Evolutionary conservation across 805 yeast genomes (phyloP).

Genomic region (Candida orba): DNA sequence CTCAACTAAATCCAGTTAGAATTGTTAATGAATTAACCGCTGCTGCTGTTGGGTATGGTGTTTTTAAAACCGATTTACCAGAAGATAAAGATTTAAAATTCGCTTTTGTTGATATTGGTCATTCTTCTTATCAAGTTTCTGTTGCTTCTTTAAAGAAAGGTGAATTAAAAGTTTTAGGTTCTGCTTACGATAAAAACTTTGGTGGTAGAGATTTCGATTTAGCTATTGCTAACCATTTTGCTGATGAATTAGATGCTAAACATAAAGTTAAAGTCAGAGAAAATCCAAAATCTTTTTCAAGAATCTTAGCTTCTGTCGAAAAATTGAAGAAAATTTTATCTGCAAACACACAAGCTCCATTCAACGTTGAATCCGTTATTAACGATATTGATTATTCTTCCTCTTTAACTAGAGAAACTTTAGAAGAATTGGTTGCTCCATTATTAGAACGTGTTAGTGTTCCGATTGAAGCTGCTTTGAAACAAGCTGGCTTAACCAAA

Average conservation of each 20-base stretch:
- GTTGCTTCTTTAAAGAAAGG: conserved; percentile 92
- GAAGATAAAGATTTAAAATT: conserved; percentile 87
- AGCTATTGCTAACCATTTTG: conserved; percentile 92
- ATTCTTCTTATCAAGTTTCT: conserved; percentile 87
- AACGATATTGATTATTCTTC: conserved; percentile 94
- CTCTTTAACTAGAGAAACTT: conserved; percentile 80
- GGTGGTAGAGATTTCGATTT: conserved; percentile 97
- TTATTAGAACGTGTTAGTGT: conserved; percentile 64
- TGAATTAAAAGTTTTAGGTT: conserved; percentile 86
- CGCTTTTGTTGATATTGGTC: conserved; percentile 95
- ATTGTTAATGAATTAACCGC: conserved; percentile 96
- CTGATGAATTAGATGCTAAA: conserved; percentile 83
- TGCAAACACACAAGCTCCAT: conserved; percentile 92
- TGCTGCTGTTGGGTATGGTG: conserved; percentile 99
- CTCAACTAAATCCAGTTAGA: conserved; percentile 97
- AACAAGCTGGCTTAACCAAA: conserved; percentile 63
- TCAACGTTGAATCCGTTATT: conserved; percentile 94
- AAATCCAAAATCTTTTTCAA: conserved; percentile 91
- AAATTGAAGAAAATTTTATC: conserved; percentile 91
- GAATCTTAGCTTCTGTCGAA: conserved; percentile 90
- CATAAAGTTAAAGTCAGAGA: conserved; percentile 88
- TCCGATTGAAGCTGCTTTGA: conserved; percentile 79
- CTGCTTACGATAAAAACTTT: conserved; percentile 90
- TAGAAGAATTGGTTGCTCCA: conserved; percentile 85
- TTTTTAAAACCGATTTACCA: conserved; percentile 93